phyloP scores from a whole-genome alignment of 305 asterid species.

The Euphrasia arctica region DNA sequence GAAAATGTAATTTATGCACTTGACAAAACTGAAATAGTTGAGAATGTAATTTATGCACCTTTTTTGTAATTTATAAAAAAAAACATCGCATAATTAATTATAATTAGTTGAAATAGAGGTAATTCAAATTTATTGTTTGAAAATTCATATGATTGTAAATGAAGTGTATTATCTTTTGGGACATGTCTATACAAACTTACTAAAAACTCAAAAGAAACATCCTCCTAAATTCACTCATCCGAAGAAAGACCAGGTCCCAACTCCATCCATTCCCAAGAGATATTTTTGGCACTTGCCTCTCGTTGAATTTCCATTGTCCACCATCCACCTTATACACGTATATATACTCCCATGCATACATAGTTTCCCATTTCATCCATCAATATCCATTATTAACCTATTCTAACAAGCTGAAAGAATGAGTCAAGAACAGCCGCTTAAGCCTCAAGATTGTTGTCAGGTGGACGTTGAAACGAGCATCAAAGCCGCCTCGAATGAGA shows the following conservation, averaged over 20 bases:
- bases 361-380: not conserved
- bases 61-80: too few species aligned
- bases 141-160: too few species aligned
- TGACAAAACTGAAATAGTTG: too few species aligned
- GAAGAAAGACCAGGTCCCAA: conserved; percentile 32
- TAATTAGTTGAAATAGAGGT: too few species aligned
- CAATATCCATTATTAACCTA: too few species aligned
- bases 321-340: not conserved
- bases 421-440: conserved; percentile 58
- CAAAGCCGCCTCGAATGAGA: not conserved
- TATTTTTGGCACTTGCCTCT: conserved; percentile 19
- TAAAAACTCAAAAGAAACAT: too few species aligned
- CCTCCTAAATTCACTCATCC: not conserved
- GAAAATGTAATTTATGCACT: too few species aligned
- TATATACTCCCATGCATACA: not conserved
- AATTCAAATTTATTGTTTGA: too few species aligned
- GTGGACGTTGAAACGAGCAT: conserved; percentile 6
- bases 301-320: conserved; percentile 22
- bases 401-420: conserved; percentile 17
- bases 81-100: too few species aligned
- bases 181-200: too few species aligned
- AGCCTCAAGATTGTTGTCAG: conserved; percentile 12
- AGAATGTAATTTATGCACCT: too few species aligned
- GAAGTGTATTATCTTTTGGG: too few species aligned
- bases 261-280: conserved; percentile 21